Percentiles rank a stretch among this genome's conserved stretches.
Conservation (phyloP, 805 yeast species). For the Teunomyces funiuensis region DNA sequence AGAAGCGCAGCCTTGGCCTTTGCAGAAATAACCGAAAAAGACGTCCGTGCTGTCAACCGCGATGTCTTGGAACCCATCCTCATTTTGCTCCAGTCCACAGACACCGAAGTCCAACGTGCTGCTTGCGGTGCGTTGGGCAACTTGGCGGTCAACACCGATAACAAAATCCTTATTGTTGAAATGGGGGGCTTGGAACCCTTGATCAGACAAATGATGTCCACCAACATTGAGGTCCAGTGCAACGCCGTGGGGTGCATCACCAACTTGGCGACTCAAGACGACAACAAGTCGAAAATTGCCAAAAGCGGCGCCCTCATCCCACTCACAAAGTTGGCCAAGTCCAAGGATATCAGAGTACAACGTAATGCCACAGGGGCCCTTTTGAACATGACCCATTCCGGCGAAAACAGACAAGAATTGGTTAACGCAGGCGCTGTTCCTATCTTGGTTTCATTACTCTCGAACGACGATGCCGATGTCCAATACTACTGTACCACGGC, state of each 20-base stretch:
- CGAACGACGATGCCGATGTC: conserved; percentile 90
- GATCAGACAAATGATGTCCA: conserved; percentile 95
- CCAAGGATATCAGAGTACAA: conserved; percentile 93
- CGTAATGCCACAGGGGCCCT: conserved; percentile 98
- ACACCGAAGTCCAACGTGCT: conserved; percentile 95
- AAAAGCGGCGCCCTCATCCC: conserved; percentile 95
- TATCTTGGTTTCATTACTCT: conserved; percentile 80
- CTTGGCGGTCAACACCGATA: conserved; percentile 93
- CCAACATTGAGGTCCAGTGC: conserved; percentile 97
- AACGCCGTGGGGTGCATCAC: conserved; percentile 99
- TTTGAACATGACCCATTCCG: conserved; percentile 96
- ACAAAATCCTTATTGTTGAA: conserved; percentile 89
- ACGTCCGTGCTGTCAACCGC: conserved; percentile 84
- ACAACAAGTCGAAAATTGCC: conserved; percentile 93
- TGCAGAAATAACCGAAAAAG: conserved; percentile 97
- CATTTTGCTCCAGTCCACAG: conserved; percentile 79
- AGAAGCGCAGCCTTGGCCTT: conserved; percentile 97
- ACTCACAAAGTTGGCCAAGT: conserved; percentile 88
- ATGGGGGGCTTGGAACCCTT: conserved; percentile 98
- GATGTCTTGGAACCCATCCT: conserved; percentile 93
- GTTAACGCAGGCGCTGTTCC: conserved; percentile 99
- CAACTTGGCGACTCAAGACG: conserved; percentile 96
- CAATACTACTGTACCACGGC: conserved; percentile 99
- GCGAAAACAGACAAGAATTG: conserved; percentile 92
- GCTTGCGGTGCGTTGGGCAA: conserved; percentile 99